Percentiles rank a stretch among this genome's conserved stretches.
phyloP scores from a whole-genome alignment of 257 asterid species.

The Nicotiana otophora region DNA sequence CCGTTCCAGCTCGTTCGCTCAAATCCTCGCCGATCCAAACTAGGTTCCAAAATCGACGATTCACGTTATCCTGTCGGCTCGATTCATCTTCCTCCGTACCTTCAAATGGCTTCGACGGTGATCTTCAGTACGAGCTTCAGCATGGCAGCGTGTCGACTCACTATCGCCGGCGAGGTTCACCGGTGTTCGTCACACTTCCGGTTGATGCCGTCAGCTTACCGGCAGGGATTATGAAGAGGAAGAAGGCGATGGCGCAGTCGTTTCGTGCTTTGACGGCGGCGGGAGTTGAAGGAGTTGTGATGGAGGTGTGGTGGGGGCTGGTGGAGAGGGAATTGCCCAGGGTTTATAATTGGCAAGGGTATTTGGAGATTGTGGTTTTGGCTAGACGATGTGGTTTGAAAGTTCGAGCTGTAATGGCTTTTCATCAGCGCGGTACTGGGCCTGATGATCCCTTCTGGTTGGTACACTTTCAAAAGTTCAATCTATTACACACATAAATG shows the following conservation, averaged over 20 bases:
- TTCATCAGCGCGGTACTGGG: constrained; percentile 69
- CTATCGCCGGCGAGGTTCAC: constrained; percentile 39
- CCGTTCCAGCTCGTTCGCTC: constrained; percentile 17
- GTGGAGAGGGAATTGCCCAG: constrained; percentile 66
- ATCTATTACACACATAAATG: background rate
- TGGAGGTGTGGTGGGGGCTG: constrained; percentile 95
- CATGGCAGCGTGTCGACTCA: constrained; percentile 22
- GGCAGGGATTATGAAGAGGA: constrained; percentile 49
- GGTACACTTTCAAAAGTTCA: constrained; percentile 24
- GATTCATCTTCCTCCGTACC: constrained; percentile 32
- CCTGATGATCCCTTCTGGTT: constrained; percentile 63
- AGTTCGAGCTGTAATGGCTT: constrained; percentile 76
- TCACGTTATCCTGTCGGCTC: constrained; percentile 29
- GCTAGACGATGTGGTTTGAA: constrained; percentile 58
- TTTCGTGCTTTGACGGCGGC: constrained; percentile 65
- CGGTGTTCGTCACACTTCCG: constrained; percentile 70
- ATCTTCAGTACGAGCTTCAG: constrained; percentile 53
- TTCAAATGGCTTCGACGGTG: constrained; percentile 30
- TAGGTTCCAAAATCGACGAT: constrained; percentile 13
- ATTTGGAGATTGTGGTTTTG: constrained; percentile 59
- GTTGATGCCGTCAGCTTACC: constrained; percentile 39
- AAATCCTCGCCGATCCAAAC: constrained; percentile 17
- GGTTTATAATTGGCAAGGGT: constrained; percentile 62
- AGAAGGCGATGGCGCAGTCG: constrained; percentile 52
- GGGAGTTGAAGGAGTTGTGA: constrained; percentile 85